phyloP scores from a whole-genome alignment of 179 eudicot genomes.

The Beta lomatogona region DNA sequence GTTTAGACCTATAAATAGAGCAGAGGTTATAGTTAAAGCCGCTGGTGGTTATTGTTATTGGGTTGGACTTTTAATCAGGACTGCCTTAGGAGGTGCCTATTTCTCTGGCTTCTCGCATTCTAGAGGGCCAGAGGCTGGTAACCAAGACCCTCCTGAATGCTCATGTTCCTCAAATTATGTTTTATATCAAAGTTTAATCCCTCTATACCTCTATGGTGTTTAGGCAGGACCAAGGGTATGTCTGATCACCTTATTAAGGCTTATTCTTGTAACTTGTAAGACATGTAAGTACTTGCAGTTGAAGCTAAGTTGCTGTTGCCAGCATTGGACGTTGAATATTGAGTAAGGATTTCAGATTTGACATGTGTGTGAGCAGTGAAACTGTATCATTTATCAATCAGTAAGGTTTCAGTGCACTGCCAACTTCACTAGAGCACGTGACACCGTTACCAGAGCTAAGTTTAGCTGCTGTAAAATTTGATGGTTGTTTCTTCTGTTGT shows the following conservation, averaged over 20 bases:
- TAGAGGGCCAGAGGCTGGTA: neutral
- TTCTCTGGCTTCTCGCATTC: too few relatives aligned
- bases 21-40: too few relatives aligned
- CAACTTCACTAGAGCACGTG: neutral
- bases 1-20: too few relatives aligned
- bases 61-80: too few relatives aligned
- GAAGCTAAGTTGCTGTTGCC: neutral
- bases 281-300: neutral
- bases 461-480: too few relatives aligned
- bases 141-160: neutral
- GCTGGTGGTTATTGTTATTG: too few relatives aligned
- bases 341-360: neutral
- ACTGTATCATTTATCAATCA: neutral
- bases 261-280: neutral
- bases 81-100: too few relatives aligned
- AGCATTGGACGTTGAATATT: neutral
- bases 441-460: too few relatives aligned
- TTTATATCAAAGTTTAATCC: neutral
- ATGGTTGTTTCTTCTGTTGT: too few relatives aligned
- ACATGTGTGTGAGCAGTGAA: neutral
- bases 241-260: neutral
- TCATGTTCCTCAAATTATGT: too few relatives aligned
- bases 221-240: neutral
- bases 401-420: neutral
- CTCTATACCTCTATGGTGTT: neutral